Conservation (phyloP, 2,329 filamentous ascomycete species). For the Herpotrichia juniperi region DNA sequence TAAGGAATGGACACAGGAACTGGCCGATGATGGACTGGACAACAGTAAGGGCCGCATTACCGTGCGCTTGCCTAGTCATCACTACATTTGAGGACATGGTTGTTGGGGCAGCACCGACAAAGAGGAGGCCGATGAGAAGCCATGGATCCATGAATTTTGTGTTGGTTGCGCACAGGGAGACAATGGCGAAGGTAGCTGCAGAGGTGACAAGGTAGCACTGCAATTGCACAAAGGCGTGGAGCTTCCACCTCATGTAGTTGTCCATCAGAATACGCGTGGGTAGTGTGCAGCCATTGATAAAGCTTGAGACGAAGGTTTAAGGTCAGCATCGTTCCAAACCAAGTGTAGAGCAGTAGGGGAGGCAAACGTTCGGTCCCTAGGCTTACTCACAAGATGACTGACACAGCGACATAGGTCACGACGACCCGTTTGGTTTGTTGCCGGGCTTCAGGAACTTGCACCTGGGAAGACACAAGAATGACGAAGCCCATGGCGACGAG, state of each 20-base stretch:
- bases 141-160: constrained; percentile 64
- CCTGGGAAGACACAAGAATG: constrained; percentile 60
- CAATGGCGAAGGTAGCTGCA: constrained; percentile 63
- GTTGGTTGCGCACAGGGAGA: constrained; percentile 58
- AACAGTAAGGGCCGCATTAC: constrained; percentile 57
- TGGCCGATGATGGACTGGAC: constrained; percentile 76
- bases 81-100: constrained; percentile 77
- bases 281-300: constrained; percentile 73
- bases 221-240: constrained; percentile 71
- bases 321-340: too few species aligned
- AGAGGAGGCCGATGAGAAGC: constrained; percentile 70
- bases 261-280: constrained; percentile 64
- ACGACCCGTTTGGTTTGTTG: constrained; percentile 56
- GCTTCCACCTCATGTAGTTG: constrained; percentile 69
- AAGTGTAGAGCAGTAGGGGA: too few species aligned
- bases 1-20: constrained; percentile 70
- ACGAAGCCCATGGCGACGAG: constrained; percentile 65
- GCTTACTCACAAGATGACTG: constrained; percentile 76
- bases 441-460: constrained; percentile 62
- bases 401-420: constrained; percentile 71
- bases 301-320: too few species aligned
- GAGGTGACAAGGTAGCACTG: constrained; percentile 72
- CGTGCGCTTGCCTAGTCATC: constrained; percentile 72
- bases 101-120: constrained; percentile 71
- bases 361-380: too few species aligned